Evolutionary conservation across 176 grass and related monocot species (phyloP), one percentile per base, ranked within the genome.

Genomic region (Triticum turgidum): DNA sequence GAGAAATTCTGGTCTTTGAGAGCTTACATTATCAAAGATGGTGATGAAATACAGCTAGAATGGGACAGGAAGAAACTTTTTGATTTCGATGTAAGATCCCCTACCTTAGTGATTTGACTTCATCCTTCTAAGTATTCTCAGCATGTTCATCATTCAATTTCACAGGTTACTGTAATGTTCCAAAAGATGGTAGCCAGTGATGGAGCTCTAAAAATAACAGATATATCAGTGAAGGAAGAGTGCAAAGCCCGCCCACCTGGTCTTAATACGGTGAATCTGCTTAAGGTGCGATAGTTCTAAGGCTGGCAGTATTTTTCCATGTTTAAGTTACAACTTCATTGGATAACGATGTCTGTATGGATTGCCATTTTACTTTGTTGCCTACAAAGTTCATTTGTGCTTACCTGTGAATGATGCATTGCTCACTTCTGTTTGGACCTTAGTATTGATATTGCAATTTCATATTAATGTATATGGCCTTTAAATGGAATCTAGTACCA

Each of bases 221-320:
- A 94, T 76, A 81, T 95, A 61, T 98, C 90, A 22, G 93, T 73
- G 38, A 98, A 95, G 86, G 91, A 98, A 89, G 96, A 98, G 71
- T 94, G 58, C 81, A 98, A 98, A 93, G 39, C 84, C 66, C 93
- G 93, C 24, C 96, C 96, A 22, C 90, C 89, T 89, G 96, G 96
- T 61, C 96, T 98, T 84, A 98, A 98, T 81, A 98, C 96, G 21
- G 96, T 98, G 85, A 95, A 94, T 86, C 92, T 98, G 96, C 92
- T 98, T 87, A 98, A 98, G 96, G 96, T 98, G 58, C 20, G 44
- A 62, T 24, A 72, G 4, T 61, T 33, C 59, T 61, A 76, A 75
- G 22, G 67, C 27, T 34, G 20, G 52, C 25, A 22, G 37, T 49
- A 10, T 70, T 11, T 80, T 80, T 80, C 45, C 34, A 73, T 59